Evolutionary conservation across 1,139 yeast species (phyloP).

Genomic region (Kluyveromyces sp.): DNA sequence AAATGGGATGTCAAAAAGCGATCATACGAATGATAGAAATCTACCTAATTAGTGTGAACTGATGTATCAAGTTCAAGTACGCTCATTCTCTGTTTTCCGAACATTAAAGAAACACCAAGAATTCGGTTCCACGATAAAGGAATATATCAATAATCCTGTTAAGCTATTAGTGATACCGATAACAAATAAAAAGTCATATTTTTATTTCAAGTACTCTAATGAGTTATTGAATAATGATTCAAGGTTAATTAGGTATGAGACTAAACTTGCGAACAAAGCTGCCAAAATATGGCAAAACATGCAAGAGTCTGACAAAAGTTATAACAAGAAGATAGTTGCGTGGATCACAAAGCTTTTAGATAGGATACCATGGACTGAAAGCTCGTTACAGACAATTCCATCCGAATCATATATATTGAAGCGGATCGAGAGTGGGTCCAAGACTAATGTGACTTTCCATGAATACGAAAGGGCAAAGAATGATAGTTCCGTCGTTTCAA

Average conservation of each 20-base stretch:
- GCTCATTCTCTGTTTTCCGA: too few species aligned
- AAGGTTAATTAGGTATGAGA: slow-evolving; percentile 27
- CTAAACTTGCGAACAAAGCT: slow-evolving; percentile 40
- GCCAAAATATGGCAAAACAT: slow-evolving; percentile 41
- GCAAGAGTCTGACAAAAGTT: slow-evolving; percentile 34
- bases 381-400: slow-evolving; percentile 44
- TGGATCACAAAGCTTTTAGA: slow-evolving; percentile 36
- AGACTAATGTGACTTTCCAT: slow-evolving; percentile 7
- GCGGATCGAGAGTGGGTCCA: slow-evolving; percentile 11
- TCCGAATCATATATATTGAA: slow-evolving; percentile 31
- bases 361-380: slow-evolving; percentile 45
- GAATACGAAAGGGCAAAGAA: slow-evolving; percentile 11
- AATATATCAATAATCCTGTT: slow-evolving; percentile 31
- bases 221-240: slow-evolving; percentile 29
- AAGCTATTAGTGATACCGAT: slow-evolving; percentile 54
- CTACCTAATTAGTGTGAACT: too few species aligned
- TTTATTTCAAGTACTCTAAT: slow-evolving; percentile 52
- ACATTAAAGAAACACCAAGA: not conserved
- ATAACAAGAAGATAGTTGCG: slow-evolving; percentile 37
- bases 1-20: not conserved
- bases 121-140: slow-evolving; percentile 4
- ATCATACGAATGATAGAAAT: not conserved
- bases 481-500: slow-evolving; percentile 15
- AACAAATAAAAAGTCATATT: slow-evolving; percentile 46
- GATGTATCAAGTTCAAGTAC: too few species aligned